phyloP scores from a whole-genome alignment of 352 stramenopile genomes.

The Blastocystis sp. region DNA sequence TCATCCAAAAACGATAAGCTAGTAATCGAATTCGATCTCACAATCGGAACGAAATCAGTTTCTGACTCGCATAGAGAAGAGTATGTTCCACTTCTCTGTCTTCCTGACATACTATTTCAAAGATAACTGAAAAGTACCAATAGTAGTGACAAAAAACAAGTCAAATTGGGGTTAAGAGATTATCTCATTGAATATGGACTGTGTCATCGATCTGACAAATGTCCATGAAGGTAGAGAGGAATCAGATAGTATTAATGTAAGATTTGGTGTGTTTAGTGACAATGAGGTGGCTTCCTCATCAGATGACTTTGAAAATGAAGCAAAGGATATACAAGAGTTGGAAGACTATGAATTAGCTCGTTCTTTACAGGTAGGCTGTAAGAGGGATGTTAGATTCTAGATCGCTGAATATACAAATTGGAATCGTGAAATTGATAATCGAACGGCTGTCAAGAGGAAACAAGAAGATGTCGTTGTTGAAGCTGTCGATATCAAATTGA shows the following conservation, averaged over 20 bases:
- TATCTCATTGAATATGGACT: not conserved
- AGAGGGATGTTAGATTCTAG: not conserved
- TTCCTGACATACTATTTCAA: not conserved
- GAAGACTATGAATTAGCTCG: constrained; percentile 24
- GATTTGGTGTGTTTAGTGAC: not conserved
- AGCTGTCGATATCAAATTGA: not conserved
- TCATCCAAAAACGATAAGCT: not conserved
- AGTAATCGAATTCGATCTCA: not conserved
- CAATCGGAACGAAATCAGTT: constrained; percentile 1
- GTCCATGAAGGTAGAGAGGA: not conserved
- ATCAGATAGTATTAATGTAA: not conserved
- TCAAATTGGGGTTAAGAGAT: not conserved
- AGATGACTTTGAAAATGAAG: not conserved
- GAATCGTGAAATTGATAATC: not conserved
- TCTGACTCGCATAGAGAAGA: constrained; percentile 47
- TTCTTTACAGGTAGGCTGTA: constrained; percentile 3
- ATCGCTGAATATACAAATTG: constrained; percentile 5
- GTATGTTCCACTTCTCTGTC: constrained; percentile 45
- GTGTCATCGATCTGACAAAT: not conserved
- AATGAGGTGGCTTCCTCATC: constrained; percentile 11
- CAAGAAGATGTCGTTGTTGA: constrained; percentile 16
- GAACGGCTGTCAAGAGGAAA: not conserved
- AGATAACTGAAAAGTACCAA: not conserved
- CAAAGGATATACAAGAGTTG: not conserved
- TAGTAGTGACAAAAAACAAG: not conserved